A percentile compares a stretch with the other conserved stretches of the same genome.
Conservation (phyloP, 2,329 filamentous ascomycete genomes). For the Ceratocystis ficicola region DNA sequence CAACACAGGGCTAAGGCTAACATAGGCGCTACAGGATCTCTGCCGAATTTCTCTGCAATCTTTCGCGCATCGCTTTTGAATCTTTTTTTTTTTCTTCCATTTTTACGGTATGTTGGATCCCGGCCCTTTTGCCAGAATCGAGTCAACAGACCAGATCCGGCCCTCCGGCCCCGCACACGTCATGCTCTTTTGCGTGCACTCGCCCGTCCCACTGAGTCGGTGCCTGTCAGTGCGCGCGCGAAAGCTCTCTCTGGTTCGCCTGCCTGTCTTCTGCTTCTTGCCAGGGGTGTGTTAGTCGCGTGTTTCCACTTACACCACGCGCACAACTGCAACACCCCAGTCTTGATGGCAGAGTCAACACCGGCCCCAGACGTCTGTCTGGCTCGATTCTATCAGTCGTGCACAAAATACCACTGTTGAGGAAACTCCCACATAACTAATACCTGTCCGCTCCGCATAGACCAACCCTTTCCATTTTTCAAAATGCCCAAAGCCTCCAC, state of each 20-base stretch:
- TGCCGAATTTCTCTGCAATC: neutral
- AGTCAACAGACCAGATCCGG: no score
- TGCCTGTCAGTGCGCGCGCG: no score
- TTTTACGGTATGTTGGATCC: neutral
- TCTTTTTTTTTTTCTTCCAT: neutral
- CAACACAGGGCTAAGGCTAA: neutral
- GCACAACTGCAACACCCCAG: neutral
- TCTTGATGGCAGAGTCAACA: neutral
- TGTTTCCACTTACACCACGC: neutral
- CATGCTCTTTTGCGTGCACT: no score
- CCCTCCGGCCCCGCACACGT: no score
- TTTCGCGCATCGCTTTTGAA: neutral
- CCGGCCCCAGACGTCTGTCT: no score
- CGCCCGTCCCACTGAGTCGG: no score
- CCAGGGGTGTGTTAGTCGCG: neutral
- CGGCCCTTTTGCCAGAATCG: no score
- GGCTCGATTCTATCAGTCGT: no score
- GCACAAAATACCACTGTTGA: no score
- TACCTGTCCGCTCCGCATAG: neutral
- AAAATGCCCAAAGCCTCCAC: constrained; percentile 47
- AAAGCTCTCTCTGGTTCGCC: neutral
- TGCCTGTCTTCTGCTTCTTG: neutral
- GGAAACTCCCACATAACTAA: no score
- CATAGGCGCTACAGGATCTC: neutral
- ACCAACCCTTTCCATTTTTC: constrained; percentile 24